Evolutionary conservation across 78 protist species (phyloP).

Genomic region (Dictyostelium brefeldianum): DNA sequence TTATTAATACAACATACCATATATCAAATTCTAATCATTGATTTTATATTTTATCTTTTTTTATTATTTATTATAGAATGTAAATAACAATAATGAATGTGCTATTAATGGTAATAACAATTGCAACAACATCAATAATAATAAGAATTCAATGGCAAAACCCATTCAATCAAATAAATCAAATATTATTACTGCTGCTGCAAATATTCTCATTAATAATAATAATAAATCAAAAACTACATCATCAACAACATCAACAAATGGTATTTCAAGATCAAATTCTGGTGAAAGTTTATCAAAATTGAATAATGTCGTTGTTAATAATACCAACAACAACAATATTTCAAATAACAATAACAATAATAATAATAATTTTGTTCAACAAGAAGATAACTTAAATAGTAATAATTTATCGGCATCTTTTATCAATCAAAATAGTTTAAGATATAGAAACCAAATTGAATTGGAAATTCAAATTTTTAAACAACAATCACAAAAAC

Average conservation of each 20-base stretch:
- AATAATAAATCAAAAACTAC: conserved; percentile 5
- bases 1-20: neutral
- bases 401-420: neutral
- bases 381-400: neutral
- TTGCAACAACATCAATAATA: neutral
- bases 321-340: conserved; percentile 6
- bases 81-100: neutral
- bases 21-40: too few relatives aligned
- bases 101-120: neutral
- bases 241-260: neutral
- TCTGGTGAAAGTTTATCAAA: too few relatives aligned
- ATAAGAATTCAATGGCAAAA: conserved; percentile 1
- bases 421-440: neutral
- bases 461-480: too few relatives aligned
- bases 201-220: neutral
- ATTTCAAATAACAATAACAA: neutral
- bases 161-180: conserved; percentile 27
- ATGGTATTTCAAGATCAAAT: too few relatives aligned
- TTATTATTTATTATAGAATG: neutral
- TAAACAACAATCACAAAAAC: too few relatives aligned
- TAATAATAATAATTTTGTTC: neutral
- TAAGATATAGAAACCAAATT: too few relatives aligned
- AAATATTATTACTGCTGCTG: neutral
- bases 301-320: neutral
- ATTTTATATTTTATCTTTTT: neutral